These are phyloP conservation scores for Scutellaria baicalensis DNA, from an alignment of 257 asterid genomes.

Conservation along the genomic window DNA sequence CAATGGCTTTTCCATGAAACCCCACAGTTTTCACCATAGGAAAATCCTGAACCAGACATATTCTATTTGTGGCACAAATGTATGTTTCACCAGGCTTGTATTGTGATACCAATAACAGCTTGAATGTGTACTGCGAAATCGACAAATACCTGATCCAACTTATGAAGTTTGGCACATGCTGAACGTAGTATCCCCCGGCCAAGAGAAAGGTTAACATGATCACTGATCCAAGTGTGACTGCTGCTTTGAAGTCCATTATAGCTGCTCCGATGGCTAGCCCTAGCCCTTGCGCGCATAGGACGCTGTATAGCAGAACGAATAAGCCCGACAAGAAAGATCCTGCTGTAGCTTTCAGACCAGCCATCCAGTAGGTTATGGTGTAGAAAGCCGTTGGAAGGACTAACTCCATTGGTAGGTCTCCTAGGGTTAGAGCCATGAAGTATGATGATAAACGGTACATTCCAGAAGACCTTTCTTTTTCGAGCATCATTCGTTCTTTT, in stretches of 20 bases:
- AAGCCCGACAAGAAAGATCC: constrained; percentile 40
- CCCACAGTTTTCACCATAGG: constrained; percentile 51
- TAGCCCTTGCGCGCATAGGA: constrained; percentile 52
- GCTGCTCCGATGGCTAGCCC: constrained; percentile 80
- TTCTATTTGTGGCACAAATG: constrained; percentile 14
- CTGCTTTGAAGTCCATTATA: constrained; percentile 53
- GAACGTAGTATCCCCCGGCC: constrained; percentile 63
- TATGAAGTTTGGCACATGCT: constrained; percentile 50
- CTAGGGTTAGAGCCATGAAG: constrained; percentile 65
- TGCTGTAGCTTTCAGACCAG: constrained; percentile 44
- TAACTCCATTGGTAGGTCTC: constrained; percentile 77
- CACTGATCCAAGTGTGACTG: constrained; percentile 54
- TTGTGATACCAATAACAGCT: constrained; percentile 55
- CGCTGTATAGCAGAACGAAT: constrained; percentile 38
- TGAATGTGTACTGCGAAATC: constrained; percentile 45
- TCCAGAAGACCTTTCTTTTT: constrained; percentile 72
- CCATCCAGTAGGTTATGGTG: constrained; percentile 70
- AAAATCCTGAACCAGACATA: constrained; percentile 53
- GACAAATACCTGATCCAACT: constrained; percentile 69
- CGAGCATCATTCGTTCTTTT: constrained; percentile 52
- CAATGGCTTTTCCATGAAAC: constrained; percentile 21
- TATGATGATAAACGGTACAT: constrained; percentile 79
- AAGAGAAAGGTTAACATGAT: constrained; percentile 51
- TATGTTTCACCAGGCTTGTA: constrained; percentile 39
- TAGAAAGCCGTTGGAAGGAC: constrained; percentile 65